These are phyloP conservation scores for Alternaria brassicae DNA, from an alignment of 2,329 filamentous ascomycete genomes.

Conservation along the genomic window DNA sequence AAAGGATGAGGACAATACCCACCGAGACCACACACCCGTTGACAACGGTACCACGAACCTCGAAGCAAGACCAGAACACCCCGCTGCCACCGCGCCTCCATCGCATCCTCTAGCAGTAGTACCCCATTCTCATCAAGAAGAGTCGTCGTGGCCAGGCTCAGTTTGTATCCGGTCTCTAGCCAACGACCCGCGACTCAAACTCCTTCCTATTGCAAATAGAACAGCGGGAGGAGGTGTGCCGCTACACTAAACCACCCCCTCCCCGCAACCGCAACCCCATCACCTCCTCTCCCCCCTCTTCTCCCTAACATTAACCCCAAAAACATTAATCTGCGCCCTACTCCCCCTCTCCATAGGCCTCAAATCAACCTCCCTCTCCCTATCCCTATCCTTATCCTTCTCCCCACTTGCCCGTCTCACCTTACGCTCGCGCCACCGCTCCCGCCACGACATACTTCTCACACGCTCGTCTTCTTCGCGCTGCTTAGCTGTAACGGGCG, in stretches of 20 bases:
- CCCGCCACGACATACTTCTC: background rate
- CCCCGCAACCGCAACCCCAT: no score
- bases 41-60: background rate
- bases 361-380: background rate
- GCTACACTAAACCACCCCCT: no score
- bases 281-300: background rate
- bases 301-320: background rate
- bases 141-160: background rate
- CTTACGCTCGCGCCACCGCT: background rate
- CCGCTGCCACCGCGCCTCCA: background rate
- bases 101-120: background rate
- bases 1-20: background rate
- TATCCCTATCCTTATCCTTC: background rate
- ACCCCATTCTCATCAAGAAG: background rate
- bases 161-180: background rate
- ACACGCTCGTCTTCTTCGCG: background rate
- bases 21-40: accelerated
- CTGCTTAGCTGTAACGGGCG: background rate
- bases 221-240: background rate
- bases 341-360: background rate
- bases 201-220: background rate
- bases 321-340: background rate
- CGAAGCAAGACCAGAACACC: background rate
- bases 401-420: background rate
- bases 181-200: background rate